These are phyloP conservation scores for Coemansia sp. DNA, from an alignment of 192 early-diverging fungal species.

Conservation along the genomic window DNA sequence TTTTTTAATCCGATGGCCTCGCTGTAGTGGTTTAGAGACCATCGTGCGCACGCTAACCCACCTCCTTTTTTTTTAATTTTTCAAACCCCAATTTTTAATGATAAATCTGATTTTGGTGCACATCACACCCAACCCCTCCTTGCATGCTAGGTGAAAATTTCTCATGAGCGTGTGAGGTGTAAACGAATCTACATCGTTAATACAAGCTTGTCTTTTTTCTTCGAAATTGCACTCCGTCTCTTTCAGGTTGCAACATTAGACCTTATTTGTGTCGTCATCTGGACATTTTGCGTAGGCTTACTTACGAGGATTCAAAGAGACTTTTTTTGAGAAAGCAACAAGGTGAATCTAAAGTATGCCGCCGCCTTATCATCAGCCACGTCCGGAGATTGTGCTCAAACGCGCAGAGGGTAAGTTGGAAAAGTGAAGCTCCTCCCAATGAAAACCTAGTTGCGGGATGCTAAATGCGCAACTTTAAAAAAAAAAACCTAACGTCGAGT, in stretches of 20 bases:
- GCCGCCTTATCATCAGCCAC: constrained; percentile 16
- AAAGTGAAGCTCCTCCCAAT: neutral
- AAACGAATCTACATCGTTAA: neutral
- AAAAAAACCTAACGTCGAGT: too few species aligned
- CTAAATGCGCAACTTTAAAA: neutral
- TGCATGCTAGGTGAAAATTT: neutral
- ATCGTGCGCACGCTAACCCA: constrained; percentile 3
- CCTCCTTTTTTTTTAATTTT: neutral
- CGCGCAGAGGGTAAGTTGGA: constrained; percentile 71
- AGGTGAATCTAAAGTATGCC: constrained; percentile 2
- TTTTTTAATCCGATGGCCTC: neutral
- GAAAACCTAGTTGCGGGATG: neutral
- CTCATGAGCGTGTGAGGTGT: neutral
- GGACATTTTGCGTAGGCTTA: neutral
- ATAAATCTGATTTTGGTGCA: neutral
- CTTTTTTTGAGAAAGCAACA: neutral
- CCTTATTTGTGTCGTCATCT: neutral
- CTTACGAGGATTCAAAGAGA: neutral
- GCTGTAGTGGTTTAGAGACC: neutral
- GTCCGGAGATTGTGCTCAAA: constrained; percentile 87
- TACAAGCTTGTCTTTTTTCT: neutral
- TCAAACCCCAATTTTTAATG: neutral
- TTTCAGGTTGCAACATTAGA: neutral
- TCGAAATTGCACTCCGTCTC: neutral
- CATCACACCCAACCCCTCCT: neutral